phyloP scores from a whole-genome alignment of 768 basidiomycete genomes.

The Hysterangium stoloniferum region DNA sequence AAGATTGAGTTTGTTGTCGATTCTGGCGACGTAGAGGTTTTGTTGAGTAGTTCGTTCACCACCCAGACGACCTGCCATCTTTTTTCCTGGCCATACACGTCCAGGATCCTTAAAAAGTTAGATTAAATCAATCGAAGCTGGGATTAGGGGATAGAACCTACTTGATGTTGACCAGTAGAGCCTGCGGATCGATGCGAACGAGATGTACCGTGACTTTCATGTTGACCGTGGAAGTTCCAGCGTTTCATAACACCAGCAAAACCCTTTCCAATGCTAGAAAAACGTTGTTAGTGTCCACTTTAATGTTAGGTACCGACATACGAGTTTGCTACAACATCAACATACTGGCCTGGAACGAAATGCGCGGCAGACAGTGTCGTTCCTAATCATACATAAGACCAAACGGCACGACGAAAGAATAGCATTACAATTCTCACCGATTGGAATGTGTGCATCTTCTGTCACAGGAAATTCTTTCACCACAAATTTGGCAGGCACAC shows the following conservation, averaged over 20 bases:
- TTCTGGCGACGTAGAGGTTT: conserved; percentile 81
- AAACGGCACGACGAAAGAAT: background rate
- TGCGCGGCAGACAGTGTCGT: conserved; percentile 86
- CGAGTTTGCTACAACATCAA: conserved; percentile 89
- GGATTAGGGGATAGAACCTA: conserved; percentile 26
- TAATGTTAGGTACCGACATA: conserved; percentile 36
- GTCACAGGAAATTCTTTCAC: conserved; percentile 88
- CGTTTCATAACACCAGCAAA: conserved; percentile 97
- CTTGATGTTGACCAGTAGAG: conserved; percentile 93
- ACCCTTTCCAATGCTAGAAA: conserved; percentile 84
- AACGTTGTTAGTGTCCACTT: conserved; percentile 10
- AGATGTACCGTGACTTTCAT: conserved; percentile 94
- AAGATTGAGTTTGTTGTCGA: conserved; percentile 81
- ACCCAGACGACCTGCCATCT: conserved; percentile 96
- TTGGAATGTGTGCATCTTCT: conserved; percentile 79
- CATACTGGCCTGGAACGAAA: conserved; percentile 94
- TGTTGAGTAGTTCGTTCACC: conserved; percentile 74
- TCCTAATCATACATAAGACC: conserved; percentile 37
- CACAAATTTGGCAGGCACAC: conserved; percentile 72
- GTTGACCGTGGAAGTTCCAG: conserved; percentile 86
- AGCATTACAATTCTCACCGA: conserved; percentile 48
- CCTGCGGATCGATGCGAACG: conserved; percentile 89
- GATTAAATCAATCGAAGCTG: conserved; percentile 1
- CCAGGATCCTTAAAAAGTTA: conserved; percentile 72
- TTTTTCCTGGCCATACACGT: conserved; percentile 93